Evolutionary conservation across 2,329 filamentous ascomycete genomes (phyloP).

Genomic region (Colletotrichum australisinense): DNA sequence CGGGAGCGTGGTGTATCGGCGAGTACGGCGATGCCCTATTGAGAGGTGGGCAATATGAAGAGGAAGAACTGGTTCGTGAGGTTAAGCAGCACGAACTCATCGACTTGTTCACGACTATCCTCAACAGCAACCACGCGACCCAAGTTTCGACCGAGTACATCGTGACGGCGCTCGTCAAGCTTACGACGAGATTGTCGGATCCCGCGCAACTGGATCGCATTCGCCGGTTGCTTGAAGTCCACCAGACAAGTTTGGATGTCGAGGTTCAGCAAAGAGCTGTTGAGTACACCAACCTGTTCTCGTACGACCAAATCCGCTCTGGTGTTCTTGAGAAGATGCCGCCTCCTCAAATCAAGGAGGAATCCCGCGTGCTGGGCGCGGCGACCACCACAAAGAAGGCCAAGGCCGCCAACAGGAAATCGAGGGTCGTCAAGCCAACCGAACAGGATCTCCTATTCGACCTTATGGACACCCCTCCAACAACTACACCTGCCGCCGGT

Average conservation of each 20-base stretch:
- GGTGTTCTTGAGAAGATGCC: conserved; percentile 99
- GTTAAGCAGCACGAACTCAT: conserved; percentile 92
- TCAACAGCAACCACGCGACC: conserved; percentile 94
- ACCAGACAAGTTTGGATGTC: conserved; percentile 90
- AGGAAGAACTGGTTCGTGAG: conserved; percentile 84
- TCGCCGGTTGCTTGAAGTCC: conserved; percentile 78
- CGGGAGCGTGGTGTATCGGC: conserved; percentile 96
- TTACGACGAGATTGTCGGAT: conserved; percentile 89
- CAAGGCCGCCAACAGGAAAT: conserved; percentile 78
- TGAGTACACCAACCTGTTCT: conserved; percentile 95
- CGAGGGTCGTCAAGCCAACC: conserved; percentile 82
- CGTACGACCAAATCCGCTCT: conserved; percentile 84
- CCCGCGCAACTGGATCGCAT: conserved; percentile 88
- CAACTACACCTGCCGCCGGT: conserved; percentile 60
- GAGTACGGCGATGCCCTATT: conserved; percentile 95
- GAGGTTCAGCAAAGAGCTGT: conserved; percentile 97
- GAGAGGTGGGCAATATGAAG: conserved; percentile 89
- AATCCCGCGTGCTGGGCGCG: conserved; percentile 89
- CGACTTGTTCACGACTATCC: conserved; percentile 90
- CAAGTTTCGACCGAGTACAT: conserved; percentile 96
- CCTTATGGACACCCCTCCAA: conserved; percentile 81
- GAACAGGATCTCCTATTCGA: conserved; percentile 94
- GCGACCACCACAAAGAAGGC: conserved; percentile 71
- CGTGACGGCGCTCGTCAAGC: conserved; percentile 92
- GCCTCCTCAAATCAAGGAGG: conserved; percentile 94